These are phyloP conservation scores for Suillus tomentosus DNA, from an alignment of 768 basidiomycete genomes.

Conservation along the genomic window DNA sequence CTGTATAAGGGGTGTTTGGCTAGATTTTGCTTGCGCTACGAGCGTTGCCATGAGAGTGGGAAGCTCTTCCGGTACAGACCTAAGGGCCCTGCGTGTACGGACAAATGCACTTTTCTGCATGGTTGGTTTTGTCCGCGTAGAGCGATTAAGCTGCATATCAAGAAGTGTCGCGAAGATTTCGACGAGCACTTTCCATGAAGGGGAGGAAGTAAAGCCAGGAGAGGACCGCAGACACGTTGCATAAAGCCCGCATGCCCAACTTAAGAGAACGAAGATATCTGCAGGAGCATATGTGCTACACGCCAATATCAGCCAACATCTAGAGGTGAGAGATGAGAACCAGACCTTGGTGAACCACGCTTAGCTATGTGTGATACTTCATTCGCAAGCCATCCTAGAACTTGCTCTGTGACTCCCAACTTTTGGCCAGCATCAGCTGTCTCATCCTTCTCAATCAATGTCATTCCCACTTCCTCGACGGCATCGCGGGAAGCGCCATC, in stretches of 20 bases:
- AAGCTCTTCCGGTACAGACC: constrained; percentile 58
- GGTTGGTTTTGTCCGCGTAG: constrained; percentile 54
- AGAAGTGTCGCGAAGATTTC: constrained; percentile 60
- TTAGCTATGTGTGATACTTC: constrained; percentile 65
- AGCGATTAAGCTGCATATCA: constrained; percentile 56
- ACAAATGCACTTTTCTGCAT: constrained; percentile 63
- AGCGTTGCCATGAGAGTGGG: constrained; percentile 54
- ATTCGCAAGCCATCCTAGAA: constrained; percentile 73
- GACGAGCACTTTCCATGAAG: constrained; percentile 54
- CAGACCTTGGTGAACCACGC: constrained; percentile 57
- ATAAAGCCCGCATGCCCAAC: constrained; percentile 71
- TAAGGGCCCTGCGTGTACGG: constrained; percentile 63
- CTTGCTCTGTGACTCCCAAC: constrained; percentile 65
- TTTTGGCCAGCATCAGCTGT: constrained; percentile 44
- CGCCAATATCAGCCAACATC: background rate
- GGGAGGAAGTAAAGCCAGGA: constrained; percentile 46
- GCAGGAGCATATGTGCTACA: constrained; percentile 56
- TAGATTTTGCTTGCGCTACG: constrained; percentile 51
- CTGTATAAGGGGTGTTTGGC: constrained; percentile 41
- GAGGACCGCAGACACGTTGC: constrained; percentile 48
- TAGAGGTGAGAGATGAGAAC: constrained; percentile 9
- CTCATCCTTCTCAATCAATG: constrained; percentile 66
- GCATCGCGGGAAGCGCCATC: constrained; percentile 72
- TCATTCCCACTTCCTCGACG: constrained; percentile 66
- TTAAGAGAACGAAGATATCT: constrained; percentile 68